phyloP scores from a whole-genome alignment of 23 red algal species.

The Gracilaria domingensis region DNA sequence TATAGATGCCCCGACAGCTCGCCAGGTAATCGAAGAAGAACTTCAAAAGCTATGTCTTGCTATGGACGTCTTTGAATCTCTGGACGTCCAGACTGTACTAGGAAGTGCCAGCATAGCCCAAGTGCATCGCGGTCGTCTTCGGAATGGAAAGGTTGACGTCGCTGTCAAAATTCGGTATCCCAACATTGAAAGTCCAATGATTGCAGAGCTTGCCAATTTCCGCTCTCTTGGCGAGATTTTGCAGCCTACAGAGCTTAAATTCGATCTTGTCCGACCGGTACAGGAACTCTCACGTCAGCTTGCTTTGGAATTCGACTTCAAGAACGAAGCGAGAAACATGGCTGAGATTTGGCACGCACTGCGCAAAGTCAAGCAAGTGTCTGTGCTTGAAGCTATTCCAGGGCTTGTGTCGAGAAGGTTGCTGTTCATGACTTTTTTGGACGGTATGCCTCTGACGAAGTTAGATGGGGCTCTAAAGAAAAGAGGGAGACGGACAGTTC shows the following conservation, averaged over 20 bases:
- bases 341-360: slow-evolving; percentile 43
- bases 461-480: slow-evolving; percentile 43
- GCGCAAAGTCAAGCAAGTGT: slow-evolving; percentile 20
- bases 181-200: slow-evolving; percentile 68
- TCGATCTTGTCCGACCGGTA: slow-evolving; percentile 80
- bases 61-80: slow-evolving; percentile 31
- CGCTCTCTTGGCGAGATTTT: slow-evolving; percentile 70
- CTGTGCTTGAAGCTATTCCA: slow-evolving; percentile 51
- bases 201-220: slow-evolving; percentile 78
- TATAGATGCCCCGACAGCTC: slow-evolving; percentile 2
- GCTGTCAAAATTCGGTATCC: slow-evolving; percentile 88
- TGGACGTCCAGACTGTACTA: slow-evolving; percentile 41
- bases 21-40: slow-evolving; percentile 9
- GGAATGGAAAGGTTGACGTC: slow-evolving; percentile 34
- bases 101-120: slow-evolving; percentile 65
- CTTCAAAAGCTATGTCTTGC: slow-evolving; percentile 9
- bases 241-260: slow-evolving; percentile 77
- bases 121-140: slow-evolving; percentile 48
- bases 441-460: slow-evolving; percentile 76
- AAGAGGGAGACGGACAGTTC: slow-evolving; percentile 11
- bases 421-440: slow-evolving; percentile 82
- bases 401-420: slow-evolving; percentile 61
- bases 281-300: slow-evolving; percentile 76
- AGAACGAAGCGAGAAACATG: slow-evolving; percentile 66
- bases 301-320: slow-evolving; percentile 86